Evolutionary conservation across 2,329 filamentous ascomycete genomes (phyloP).

Genomic region (Lasiodiplodia citricola): DNA sequence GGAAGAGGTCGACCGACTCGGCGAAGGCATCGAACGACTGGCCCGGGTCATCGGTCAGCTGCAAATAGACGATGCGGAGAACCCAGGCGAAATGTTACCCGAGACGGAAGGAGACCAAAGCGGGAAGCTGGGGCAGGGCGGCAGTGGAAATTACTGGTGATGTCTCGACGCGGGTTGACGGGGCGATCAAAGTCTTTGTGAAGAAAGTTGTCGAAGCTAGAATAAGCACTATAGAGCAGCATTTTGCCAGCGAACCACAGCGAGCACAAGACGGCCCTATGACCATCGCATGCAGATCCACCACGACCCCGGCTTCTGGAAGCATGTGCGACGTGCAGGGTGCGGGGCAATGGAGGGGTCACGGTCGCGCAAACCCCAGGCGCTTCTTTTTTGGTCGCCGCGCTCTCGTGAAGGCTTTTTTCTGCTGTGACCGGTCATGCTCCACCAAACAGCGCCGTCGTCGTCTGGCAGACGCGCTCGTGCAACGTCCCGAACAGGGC

Average conservation of each 20-base stretch:
- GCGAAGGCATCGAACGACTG: constrained; percentile 70
- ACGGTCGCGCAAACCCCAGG: constrained; percentile 5
- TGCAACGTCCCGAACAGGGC: background rate
- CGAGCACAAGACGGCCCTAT: constrained; percentile 10
- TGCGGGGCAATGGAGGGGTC: constrained; percentile 16
- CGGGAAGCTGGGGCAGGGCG: constrained; percentile 24
- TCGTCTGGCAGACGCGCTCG: background rate
- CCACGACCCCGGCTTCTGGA: constrained; percentile 18
- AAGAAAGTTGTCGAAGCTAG: constrained; percentile 16
- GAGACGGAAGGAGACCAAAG: constrained; percentile 15
- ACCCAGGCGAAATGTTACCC: constrained; percentile 27
- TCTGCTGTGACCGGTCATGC: constrained; percentile 12
- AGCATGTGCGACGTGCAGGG: constrained; percentile 18
- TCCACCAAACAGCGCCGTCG: constrained; percentile 1
- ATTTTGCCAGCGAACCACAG: constrained; percentile 20
- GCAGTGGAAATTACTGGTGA: constrained; percentile 41
- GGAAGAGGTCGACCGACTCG: constrained; percentile 69
- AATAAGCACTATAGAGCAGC: constrained; percentile 21
- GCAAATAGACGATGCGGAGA: constrained; percentile 31
- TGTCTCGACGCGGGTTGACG: constrained; percentile 2
- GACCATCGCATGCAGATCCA: constrained; percentile 2
- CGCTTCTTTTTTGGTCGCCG: background rate
- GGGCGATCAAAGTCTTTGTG: constrained; percentile 11
- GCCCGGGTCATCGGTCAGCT: constrained; percentile 54
- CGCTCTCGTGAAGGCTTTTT: background rate